phyloP scores from a whole-genome alignment of 495 filamentous ascomycete genomes.

The Cercophora scortea region DNA sequence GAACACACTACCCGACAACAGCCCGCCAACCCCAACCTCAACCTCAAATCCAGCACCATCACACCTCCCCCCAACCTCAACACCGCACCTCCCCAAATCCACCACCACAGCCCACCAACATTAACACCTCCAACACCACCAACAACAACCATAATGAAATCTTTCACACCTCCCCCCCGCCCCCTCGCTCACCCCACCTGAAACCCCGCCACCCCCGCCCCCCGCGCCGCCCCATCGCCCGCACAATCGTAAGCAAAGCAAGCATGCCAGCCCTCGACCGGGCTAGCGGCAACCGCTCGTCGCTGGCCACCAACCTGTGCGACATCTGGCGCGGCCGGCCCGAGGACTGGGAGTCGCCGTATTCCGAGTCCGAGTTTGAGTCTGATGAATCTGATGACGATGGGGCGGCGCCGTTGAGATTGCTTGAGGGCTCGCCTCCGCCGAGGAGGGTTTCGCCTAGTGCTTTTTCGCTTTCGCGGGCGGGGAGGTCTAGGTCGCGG shows the following conservation, averaged over 20 bases:
- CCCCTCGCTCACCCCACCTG: too few species aligned
- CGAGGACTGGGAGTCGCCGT: slow-evolving; percentile 25
- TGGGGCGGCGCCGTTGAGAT: neutral
- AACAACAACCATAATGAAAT: too few species aligned
- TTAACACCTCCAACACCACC: too few species aligned
- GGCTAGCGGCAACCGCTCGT: neutral
- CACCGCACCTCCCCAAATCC: too few species aligned
- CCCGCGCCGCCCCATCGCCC: too few species aligned
- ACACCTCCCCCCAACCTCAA: too few species aligned
- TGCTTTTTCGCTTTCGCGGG: neutral
- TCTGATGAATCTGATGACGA: neutral
- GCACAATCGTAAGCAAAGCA: neutral
- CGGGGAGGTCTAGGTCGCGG: too few species aligned
- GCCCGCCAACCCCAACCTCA: too few species aligned
- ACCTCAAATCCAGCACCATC: too few species aligned
- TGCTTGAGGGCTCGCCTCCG: neutral
- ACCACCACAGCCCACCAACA: too few species aligned
- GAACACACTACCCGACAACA: neutral
- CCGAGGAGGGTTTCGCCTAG: neutral
- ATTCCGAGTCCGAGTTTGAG: slow-evolving; percentile 9
- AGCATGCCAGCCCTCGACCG: neutral
- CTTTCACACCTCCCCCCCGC: too few species aligned
- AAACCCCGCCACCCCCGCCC: too few species aligned
- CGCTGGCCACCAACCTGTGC: slow-evolving; percentile 14
- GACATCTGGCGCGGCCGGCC: slow-evolving; percentile 22